Evolutionary conservation across 306 rosid species (phyloP), one percentile per base, ranked within the genome.

Genomic region (Malus orientalis): DNA sequence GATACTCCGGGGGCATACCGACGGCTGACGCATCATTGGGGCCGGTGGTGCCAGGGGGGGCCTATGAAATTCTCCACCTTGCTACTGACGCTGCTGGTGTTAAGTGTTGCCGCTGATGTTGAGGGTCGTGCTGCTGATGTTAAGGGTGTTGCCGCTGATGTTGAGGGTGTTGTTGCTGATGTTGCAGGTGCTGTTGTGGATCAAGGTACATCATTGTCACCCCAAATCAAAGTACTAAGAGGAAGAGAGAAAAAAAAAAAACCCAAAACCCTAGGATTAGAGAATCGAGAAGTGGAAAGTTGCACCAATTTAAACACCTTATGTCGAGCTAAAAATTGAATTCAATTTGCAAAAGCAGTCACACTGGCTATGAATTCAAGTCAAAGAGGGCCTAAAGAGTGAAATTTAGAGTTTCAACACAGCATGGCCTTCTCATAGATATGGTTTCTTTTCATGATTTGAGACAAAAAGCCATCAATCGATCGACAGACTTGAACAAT

Each of bases 21-120:
- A 94, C 11, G 91, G 88, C 74, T 94, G 98, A 1, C 96, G 91
- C 90, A 94, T 88, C 95, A 94, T 87, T 11, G 60, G 93, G 7
- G 88, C 89, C 55, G 82, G 89, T 7, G 82, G 93, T 1, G 0
- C 27, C 27, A 27, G 27, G 85, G 98, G 98, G 4, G 87, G 98
- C 49, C 97, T 87, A 77, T 89, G 90, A 76, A 92, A 92, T 6
- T 94, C 95, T 5, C 84, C 90, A 11, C 89, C 93, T 32, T 88
- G 91, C 44, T 80, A 91, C 55, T 84, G 93, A 12, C 83, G 86
- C 23, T 75, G 83, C 22, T 75, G 81, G 32, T 30, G 32, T 30
- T 30, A 30, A 30, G 0, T 3, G 32, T 30, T 30, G 32, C 3
- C 67, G 78, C 4, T 73, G 86, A 0, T 62, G 80, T 11, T 84